Evolutionary conservation across 1,284 basidiomycete genomes (phyloP).

Genomic region (Chalciporus sp.): DNA sequence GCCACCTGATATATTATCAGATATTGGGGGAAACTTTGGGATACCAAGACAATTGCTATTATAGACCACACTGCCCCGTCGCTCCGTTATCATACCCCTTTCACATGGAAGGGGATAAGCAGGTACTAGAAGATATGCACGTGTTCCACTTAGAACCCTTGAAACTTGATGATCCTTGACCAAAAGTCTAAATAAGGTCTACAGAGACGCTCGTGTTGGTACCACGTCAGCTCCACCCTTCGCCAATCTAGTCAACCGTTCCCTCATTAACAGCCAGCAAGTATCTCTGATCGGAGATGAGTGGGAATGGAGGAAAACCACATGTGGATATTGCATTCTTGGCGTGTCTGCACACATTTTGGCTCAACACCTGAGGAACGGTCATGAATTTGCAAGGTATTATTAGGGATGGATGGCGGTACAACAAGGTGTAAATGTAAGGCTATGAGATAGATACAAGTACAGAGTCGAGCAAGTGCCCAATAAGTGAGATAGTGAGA

Average conservation of each 20-base stretch:
- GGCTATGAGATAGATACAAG: slow-evolving; percentile 27
- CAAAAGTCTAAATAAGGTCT: slow-evolving; percentile 32
- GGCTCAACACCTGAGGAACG: slow-evolving; percentile 1
- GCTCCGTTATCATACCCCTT: slow-evolving; percentile 11
- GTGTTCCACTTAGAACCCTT: slow-evolving; percentile 10
- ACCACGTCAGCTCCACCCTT: slow-evolving; percentile 22
- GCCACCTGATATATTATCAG: slow-evolving; percentile 1
- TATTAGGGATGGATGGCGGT: slow-evolving; percentile 26
- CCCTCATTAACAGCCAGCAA: not conserved
- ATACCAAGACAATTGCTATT: slow-evolving; percentile 28
- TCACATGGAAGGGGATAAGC: slow-evolving; percentile 21
- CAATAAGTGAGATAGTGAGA: slow-evolving; percentile 17
- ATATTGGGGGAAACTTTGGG: slow-evolving; percentile 3
- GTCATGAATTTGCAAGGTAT: not conserved
- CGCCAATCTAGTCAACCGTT: not conserved
- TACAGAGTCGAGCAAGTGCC: slow-evolving; percentile 20
- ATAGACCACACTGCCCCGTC: slow-evolving; percentile 29
- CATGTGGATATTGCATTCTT: slow-evolving; percentile 13
- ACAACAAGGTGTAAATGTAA: slow-evolving; percentile 24
- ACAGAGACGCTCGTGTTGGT: not conserved
- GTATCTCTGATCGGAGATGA: slow-evolving; percentile 1
- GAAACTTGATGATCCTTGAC: slow-evolving; percentile 22
- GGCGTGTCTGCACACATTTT: slow-evolving; percentile 2
- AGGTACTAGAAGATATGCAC: slow-evolving; percentile 11
- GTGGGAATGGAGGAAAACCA: slow-evolving; percentile 12